Evolutionary conservation across 305 asterid species (phyloP).

Genomic region (Rubia tinctorum): DNA sequence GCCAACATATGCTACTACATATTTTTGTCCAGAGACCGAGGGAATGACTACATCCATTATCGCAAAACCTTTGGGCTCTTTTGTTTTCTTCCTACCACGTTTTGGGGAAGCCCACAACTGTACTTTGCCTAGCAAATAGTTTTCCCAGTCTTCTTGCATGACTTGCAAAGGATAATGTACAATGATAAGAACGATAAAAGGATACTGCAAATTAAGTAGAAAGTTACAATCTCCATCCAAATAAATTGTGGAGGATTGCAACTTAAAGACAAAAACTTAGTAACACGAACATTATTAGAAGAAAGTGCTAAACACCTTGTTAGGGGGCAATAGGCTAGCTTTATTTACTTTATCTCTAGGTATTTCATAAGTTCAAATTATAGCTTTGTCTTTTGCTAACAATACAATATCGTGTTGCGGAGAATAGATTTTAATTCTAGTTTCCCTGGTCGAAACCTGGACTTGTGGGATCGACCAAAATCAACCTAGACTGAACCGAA

Average conservation of each 20-base stretch:
- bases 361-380: no score
- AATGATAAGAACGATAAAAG: background rate
- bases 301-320: background rate
- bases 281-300: background rate
- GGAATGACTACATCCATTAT: slow-evolving; percentile 74
- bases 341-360: no score
- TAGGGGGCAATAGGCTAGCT: no score
- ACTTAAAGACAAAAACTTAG: background rate
- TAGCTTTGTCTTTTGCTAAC: no score
- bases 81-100: slow-evolving; percentile 63
- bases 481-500: no score
- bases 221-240: background rate
- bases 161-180: slow-evolving; percentile 43
- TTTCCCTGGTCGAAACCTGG: no score
- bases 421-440: no score
- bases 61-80: slow-evolving; percentile 83
- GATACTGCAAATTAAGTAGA: background rate
- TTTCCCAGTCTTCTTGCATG: slow-evolving; percentile 87
- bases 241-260: background rate
- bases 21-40: slow-evolving; percentile 59
- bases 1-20: slow-evolving; percentile 70
- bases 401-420: no score
- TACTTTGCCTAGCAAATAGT: slow-evolving; percentile 88
- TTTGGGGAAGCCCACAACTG: slow-evolving; percentile 87
- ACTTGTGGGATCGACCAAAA: no score